Evolutionary conservation across 225 moss, liverwort and hornwort species (phyloP).

Genomic region (Polytrichum formosum): DNA sequence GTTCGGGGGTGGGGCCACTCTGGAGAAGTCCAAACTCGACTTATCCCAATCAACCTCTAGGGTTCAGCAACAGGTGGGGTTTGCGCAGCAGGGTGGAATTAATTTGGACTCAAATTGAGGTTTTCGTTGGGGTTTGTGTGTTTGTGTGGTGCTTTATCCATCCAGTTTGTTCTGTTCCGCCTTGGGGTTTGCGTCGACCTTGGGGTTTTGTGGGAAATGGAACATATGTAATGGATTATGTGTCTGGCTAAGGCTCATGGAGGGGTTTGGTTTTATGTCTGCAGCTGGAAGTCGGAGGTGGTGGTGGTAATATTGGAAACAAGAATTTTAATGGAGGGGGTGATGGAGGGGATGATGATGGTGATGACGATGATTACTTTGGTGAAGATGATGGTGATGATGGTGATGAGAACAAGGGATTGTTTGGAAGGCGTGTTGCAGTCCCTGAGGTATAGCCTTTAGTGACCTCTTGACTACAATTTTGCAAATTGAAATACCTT

Average conservation of each 20-base stretch:
- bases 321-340: constrained; percentile 89
- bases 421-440: constrained; percentile 79
- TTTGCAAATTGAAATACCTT: no score
- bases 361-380: constrained; percentile 97
- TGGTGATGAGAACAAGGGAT: constrained; percentile 82
- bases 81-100: background rate
- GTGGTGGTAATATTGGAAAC: constrained; percentile 85
- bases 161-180: background rate
- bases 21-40: constrained; percentile 96
- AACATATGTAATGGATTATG: background rate
- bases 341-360: constrained; percentile 94
- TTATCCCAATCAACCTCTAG: constrained; percentile 69
- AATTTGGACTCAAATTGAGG: background rate
- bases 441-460: constrained; percentile 72
- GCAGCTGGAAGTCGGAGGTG: constrained; percentile 88
- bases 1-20: constrained; percentile 88
- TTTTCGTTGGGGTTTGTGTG: background rate
- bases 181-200: background rate
- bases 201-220: background rate
- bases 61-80: constrained; percentile 67
- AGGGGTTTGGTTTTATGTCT: background rate
- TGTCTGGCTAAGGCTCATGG: no score
- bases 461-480: no score
- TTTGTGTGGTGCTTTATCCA: no score
- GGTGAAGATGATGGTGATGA: constrained; percentile 95